A percentile compares a stretch with the other conserved stretches of the same genome.
These are phyloP conservation scores for Hygrophoropsis aurantiaca DNA, from an alignment of 768 basidiomycete genomes.

Conservation along the genomic window DNA sequence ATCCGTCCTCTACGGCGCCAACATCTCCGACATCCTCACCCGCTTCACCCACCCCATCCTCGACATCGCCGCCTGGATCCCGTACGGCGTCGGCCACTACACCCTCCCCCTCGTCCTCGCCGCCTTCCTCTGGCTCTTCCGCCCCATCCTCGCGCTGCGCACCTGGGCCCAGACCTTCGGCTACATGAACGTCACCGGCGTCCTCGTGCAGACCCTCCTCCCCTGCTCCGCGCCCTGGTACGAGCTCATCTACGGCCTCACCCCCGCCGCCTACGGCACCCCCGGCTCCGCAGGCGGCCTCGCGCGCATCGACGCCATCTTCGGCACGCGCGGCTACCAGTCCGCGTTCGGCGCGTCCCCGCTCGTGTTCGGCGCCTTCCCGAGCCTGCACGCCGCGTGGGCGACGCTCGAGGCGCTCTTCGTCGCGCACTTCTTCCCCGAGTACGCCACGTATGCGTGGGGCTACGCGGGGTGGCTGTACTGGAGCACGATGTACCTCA, in stretches of 20 bases:
- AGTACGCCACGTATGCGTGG: slow-evolving; percentile 70
- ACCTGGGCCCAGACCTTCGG: slow-evolving; percentile 89
- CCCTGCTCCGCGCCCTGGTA: slow-evolving; percentile 98
- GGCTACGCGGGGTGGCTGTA: slow-evolving; percentile 83
- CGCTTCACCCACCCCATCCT: slow-evolving; percentile 90
- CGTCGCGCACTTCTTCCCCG: slow-evolving; percentile 93
- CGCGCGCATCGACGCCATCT: slow-evolving; percentile 86
- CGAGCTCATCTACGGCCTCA: slow-evolving; percentile 94
- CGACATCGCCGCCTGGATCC: slow-evolving; percentile 93
- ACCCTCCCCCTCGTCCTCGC: slow-evolving; percentile 84
- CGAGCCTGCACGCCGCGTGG: slow-evolving; percentile 86
- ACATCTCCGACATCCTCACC: slow-evolving; percentile 96
- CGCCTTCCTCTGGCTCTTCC: slow-evolving; percentile 86
- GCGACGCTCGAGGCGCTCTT: slow-evolving; percentile 93
- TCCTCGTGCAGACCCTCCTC: slow-evolving; percentile 82
- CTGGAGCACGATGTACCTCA: slow-evolving; percentile 99
- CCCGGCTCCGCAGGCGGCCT: slow-evolving; percentile 92
- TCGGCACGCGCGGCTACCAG: slow-evolving; percentile 76
- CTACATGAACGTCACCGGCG: slow-evolving; percentile 88
- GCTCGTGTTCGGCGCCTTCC: slow-evolving; percentile 96
- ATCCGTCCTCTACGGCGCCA: slow-evolving; percentile 93
- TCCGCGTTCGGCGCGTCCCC: slow-evolving; percentile 83
- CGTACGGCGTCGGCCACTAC: slow-evolving; percentile 96
- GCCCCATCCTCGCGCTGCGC: slow-evolving; percentile 74
- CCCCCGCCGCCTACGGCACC: slow-evolving; percentile 91